These are phyloP conservation scores for Coemansia sp. DNA, from an alignment of 192 early-diverging fungal genomes.

Conservation along the genomic window DNA sequence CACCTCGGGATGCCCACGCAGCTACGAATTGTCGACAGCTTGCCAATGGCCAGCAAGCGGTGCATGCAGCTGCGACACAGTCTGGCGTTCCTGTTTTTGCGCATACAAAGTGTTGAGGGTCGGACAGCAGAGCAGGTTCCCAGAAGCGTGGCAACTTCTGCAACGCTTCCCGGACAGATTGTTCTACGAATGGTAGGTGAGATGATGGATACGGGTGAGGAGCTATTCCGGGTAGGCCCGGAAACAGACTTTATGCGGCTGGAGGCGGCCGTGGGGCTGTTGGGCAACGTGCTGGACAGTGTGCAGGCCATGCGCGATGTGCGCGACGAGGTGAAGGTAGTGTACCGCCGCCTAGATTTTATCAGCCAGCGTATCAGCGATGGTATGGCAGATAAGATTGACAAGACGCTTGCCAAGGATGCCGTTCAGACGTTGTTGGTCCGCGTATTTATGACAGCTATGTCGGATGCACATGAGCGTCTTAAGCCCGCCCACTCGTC, in stretches of 20 bases:
- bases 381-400: conserved; percentile 27
- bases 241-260: conserved; percentile 24
- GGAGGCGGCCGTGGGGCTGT: conserved; percentile 28
- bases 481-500: conserved; percentile 2
- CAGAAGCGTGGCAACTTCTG: conserved; percentile 10
- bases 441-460: conserved; percentile 28
- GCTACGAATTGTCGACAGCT: conserved; percentile 17
- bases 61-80: conserved; percentile 38
- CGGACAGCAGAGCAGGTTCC: neutral
- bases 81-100: conserved; percentile 29
- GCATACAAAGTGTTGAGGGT: conserved; percentile 5
- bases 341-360: conserved; percentile 20
- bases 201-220: conserved; percentile 20
- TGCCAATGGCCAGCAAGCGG: conserved; percentile 24
- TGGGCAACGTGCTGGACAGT: conserved; percentile 35
- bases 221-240: conserved; percentile 16
- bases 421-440: conserved; percentile 37
- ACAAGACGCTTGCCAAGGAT: conserved; percentile 52
- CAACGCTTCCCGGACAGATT: conserved; percentile 26
- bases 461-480: conserved; percentile 11
- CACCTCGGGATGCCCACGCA: conserved; percentile 11
- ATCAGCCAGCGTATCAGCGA: conserved; percentile 39
- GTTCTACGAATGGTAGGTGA: conserved; percentile 37
- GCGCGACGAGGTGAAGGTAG: conserved; percentile 8
- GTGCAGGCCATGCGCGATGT: conserved; percentile 26